Base-by-base conservation (phyloP, 768 basidiomycete genomes). In the Phallus indusiatus region DNA sequence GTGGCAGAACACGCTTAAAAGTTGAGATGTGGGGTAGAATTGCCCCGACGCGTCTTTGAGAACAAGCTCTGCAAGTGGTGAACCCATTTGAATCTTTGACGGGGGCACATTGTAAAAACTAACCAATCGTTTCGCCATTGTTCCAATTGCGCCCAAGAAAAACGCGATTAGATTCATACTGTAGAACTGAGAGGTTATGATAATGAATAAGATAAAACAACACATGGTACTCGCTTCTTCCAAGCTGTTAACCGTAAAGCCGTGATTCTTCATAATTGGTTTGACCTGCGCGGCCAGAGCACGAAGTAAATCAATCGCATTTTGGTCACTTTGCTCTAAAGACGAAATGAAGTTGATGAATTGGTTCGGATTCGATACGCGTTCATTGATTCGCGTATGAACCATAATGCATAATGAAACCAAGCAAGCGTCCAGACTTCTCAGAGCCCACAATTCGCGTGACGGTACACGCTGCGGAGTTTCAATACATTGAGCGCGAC, bases 61-160 rank as follows among this genome's bases (percentile, higher is more conserved):
- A 8, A 92, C 90, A 17, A 93, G 76, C 65, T 93, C 90, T 91
- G 47, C 33, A 5, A 4, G 11, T 51, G 12, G 21, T 61, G n/a
- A 59, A 47, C 22, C 55, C 46, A 46, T n/a, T 58, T 17, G 21
- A 49, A 35, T 33, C 48, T 9, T 16, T 64, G 70, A 28, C 5
- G 20, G 20, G n/a, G 42, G 35, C 42, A 16, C 21, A 14, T 35
- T 16, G 5, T 20, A 42, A 14, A 10, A 48, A 53, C 70, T 63
- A 62, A 87, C 88, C 89, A 59, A 93, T 73, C 10, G 82, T 84
- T 70, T 93, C 90, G 2, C 90, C 90, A 59, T 75, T 76, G 63
- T 90, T 88, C 90, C 90, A 93, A 67, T 91, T 92, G 52, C 90
- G 77, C 1, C 90, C 90, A 5, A 83, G 80, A 69, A 92, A 92